Conservation (phyloP, 805 yeast species). For the Starmerella vitae region DNA sequence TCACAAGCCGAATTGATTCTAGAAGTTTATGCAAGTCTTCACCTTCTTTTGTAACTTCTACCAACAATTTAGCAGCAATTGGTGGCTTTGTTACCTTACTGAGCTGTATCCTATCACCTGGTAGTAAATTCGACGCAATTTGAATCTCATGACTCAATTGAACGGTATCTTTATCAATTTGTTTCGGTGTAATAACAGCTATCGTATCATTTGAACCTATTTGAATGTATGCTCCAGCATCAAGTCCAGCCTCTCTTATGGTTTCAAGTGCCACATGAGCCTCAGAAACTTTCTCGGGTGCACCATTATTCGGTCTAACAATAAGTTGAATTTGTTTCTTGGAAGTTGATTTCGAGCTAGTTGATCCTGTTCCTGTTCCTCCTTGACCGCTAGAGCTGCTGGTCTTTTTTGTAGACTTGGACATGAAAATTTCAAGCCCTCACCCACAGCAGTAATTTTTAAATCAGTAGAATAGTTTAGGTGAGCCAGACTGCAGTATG, state of each 20-base stretch:
- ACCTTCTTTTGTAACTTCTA: slow-evolving; percentile 21
- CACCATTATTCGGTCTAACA: slow-evolving; percentile 21
- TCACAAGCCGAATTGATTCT: slow-evolving; percentile 18
- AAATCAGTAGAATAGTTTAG: neutral
- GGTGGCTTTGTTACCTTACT: slow-evolving; percentile 39
- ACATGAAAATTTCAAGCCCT: slow-evolving; percentile 5
- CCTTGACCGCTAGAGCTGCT: slow-evolving; percentile 3
- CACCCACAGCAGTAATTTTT: neutral
- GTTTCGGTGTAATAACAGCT: slow-evolving; percentile 24
- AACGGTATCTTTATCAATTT: slow-evolving; percentile 20
- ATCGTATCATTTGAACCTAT: slow-evolving; percentile 16
- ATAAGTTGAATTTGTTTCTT: slow-evolving; percentile 15
- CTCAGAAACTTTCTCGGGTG: slow-evolving; percentile 14
- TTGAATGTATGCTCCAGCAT: slow-evolving; percentile 23
- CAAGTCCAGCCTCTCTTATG: slow-evolving; percentile 19
- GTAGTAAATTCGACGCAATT: slow-evolving; percentile 31
- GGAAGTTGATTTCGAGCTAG: neutral
- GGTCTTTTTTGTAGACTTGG: slow-evolving; percentile 11
- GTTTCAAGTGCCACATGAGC: slow-evolving; percentile 21
- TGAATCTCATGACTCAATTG: slow-evolving; percentile 27
- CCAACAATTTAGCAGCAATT: slow-evolving; percentile 29
- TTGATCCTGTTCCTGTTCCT: neutral
- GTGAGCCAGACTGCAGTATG: neutral
- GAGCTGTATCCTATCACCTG: slow-evolving; percentile 42
- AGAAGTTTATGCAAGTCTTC: slow-evolving; percentile 17